Evolutionary conservation across 2,329 filamentous ascomycete species (phyloP).

Genomic region (Colletotrichum incanum): DNA sequence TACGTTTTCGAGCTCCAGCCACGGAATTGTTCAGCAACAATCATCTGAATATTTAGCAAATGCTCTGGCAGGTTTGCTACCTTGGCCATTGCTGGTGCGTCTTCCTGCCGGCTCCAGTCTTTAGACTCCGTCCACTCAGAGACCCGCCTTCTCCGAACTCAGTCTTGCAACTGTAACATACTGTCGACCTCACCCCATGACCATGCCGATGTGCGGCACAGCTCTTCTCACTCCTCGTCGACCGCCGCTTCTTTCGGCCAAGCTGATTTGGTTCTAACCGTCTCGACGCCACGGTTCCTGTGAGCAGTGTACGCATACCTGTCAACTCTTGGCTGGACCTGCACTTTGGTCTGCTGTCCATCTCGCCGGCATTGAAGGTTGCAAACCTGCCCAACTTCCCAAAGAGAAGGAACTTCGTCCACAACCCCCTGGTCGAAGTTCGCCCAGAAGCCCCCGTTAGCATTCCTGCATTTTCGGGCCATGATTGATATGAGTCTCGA

Average conservation of each 20-base stretch:
- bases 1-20: not conserved
- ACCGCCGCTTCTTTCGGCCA: not conserved
- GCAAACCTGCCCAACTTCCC: not conserved
- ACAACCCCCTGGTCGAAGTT: not conserved
- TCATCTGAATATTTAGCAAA: not conserved
- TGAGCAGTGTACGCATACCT: not conserved
- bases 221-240: not conserved
- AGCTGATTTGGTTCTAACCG: too few species aligned
- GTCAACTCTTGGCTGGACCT: not conserved
- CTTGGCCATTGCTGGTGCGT: not conserved
- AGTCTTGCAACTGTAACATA: not conserved
- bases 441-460: not conserved
- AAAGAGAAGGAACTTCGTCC: not conserved
- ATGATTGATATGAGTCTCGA: too few species aligned
- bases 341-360: not conserved
- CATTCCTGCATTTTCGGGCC: not conserved
- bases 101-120: slow-evolving; percentile 20
- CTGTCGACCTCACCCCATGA: slow-evolving; percentile 17
- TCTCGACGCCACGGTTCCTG: not conserved
- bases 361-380: not conserved
- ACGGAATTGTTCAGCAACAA: not conserved
- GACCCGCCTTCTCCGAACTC: not conserved
- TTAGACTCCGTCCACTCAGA: slow-evolving; percentile 20
- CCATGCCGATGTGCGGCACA: slow-evolving; percentile 25
- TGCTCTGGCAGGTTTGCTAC: not conserved